These are phyloP conservation scores for Picochlorum sp. DNA, from an alignment of 139 green algal species.

Conservation along the genomic window DNA sequence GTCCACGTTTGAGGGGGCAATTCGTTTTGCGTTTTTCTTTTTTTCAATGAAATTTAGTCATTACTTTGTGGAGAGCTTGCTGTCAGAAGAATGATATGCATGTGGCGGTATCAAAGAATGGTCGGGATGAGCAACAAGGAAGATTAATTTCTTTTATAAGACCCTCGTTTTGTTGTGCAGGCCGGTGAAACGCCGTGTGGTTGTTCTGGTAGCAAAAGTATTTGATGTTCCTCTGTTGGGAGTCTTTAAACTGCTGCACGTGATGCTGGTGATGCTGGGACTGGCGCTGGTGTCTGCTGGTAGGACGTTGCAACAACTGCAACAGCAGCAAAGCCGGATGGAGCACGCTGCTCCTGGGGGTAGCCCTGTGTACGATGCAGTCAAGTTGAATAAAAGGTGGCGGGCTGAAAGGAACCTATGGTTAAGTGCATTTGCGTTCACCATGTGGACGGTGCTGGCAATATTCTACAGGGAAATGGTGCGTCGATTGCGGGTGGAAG, in stretches of 20 bases:
- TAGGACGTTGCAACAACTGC: background rate
- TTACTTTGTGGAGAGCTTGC: no score
- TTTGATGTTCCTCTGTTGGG: slow-evolving; percentile 22
- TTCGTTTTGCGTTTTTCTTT: no score
- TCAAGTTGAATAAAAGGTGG: slow-evolving; percentile 35
- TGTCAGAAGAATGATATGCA: no score
- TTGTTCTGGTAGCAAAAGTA: slow-evolving; percentile 11
- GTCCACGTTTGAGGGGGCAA: no score
- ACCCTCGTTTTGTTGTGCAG: background rate
- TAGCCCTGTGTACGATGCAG: slow-evolving; percentile 19
- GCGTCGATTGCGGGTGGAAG: slow-evolving; percentile 11
- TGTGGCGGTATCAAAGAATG: no score
- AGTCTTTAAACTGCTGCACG: slow-evolving; percentile 31
- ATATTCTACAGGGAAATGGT: slow-evolving; percentile 17
- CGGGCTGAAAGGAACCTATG: slow-evolving; percentile 40
- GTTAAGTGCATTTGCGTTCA: slow-evolving; percentile 16
- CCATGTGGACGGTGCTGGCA: slow-evolving; percentile 6
- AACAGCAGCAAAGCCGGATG: background rate
- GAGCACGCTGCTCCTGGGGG: background rate
- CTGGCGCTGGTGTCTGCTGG: slow-evolving; percentile 21
- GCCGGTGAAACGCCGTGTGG: slow-evolving; percentile 1
- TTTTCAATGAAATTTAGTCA: no score
- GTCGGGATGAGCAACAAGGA: no score
- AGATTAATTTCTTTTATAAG: no score
- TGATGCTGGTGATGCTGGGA: slow-evolving; percentile 36